Evolutionary conservation across 192 early-diverging fungal genomes (phyloP).

Genomic region (Lobosporangium transversale): DNA sequence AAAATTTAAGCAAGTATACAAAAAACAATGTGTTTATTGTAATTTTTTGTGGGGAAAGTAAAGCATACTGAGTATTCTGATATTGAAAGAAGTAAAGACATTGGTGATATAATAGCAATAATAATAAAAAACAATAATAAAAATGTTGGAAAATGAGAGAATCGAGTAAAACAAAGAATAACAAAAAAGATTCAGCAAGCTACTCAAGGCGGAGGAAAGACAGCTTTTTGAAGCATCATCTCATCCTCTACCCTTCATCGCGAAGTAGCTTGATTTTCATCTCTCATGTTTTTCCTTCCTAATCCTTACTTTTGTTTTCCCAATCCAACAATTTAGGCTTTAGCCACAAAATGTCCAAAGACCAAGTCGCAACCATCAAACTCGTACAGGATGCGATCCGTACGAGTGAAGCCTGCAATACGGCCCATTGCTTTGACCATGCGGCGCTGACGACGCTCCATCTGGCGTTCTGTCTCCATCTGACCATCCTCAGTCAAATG

Average conservation of each 20-base stretch:
- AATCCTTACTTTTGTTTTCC: not conserved
- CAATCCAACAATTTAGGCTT: slow-evolving; percentile 22
- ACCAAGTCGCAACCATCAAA: slow-evolving; percentile 84
- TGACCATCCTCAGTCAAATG: slow-evolving; percentile 56
- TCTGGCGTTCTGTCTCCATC: slow-evolving; percentile 44
- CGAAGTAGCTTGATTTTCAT: not conserved
- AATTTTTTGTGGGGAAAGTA: too few relatives aligned
- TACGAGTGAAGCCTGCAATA: slow-evolving; percentile 69
- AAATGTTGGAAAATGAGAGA: slow-evolving; percentile 3
- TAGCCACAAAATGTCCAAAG: slow-evolving; percentile 74
- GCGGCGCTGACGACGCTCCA: slow-evolving; percentile 47
- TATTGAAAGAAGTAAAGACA: not conserved
- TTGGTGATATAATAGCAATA: too few relatives aligned
- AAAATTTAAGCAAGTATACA: not conserved
- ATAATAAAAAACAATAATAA: slow-evolving; percentile 4
- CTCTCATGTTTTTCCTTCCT: not conserved
- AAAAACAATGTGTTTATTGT: not conserved
- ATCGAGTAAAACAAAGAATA: not conserved
- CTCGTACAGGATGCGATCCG: slow-evolving; percentile 81
- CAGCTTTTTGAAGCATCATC: not conserved
- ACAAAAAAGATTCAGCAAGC: slow-evolving; percentile 8
- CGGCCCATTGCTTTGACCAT: slow-evolving; percentile 59
- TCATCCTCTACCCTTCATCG: slow-evolving; percentile 9
- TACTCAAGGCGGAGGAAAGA: not conserved
- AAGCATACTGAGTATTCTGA: too few relatives aligned